Percentiles rank a stretch among this genome's conserved stretches.
Conservation (phyloP, 768 basidiomycete genomes). For the Suillus clintonianus region DNA sequence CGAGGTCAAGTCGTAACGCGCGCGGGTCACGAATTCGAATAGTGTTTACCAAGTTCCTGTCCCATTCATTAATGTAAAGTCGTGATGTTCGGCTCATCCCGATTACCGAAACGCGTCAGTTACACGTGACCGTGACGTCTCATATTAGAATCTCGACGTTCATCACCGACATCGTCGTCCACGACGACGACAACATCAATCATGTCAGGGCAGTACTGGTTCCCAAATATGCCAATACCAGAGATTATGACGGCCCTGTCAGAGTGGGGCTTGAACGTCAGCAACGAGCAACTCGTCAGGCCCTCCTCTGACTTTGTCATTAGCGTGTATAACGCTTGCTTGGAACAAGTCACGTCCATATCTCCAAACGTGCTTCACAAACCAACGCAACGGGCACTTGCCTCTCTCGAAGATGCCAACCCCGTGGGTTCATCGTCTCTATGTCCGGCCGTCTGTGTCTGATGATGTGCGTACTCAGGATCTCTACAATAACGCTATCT, state of each 20-base stretch:
- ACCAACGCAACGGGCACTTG: conserved; percentile 57
- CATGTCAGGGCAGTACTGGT: conserved; percentile 49
- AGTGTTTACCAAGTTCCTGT: neutral
- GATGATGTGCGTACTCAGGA: conserved; percentile 47
- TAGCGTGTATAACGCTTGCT: conserved; percentile 66
- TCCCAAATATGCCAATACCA: conserved; percentile 62
- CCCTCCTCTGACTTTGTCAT: conserved; percentile 75
- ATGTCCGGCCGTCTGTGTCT: neutral
- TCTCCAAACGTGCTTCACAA: conserved; percentile 58
- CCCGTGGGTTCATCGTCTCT: conserved; percentile 42
- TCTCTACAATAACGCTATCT: conserved; percentile 58
- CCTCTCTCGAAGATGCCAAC: conserved; percentile 51
- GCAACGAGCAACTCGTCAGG: conserved; percentile 63
- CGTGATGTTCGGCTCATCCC: neutral
- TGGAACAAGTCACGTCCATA: conserved; percentile 71
- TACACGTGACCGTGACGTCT: conserved; percentile 31
- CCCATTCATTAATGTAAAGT: conserved; percentile 3
- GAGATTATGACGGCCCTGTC: conserved; percentile 68
- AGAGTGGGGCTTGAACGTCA: conserved; percentile 69
- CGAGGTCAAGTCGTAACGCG: neutral
- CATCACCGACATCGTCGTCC: neutral
- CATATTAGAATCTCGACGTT: neutral
- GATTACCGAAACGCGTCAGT: conserved; percentile 1
- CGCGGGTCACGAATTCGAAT: conserved; percentile 3
- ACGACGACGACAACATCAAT: neutral